These are phyloP conservation scores for Dactylellina cionopaga DNA, from an alignment of 2,329 filamentous ascomycete species.

Conservation along the genomic window DNA sequence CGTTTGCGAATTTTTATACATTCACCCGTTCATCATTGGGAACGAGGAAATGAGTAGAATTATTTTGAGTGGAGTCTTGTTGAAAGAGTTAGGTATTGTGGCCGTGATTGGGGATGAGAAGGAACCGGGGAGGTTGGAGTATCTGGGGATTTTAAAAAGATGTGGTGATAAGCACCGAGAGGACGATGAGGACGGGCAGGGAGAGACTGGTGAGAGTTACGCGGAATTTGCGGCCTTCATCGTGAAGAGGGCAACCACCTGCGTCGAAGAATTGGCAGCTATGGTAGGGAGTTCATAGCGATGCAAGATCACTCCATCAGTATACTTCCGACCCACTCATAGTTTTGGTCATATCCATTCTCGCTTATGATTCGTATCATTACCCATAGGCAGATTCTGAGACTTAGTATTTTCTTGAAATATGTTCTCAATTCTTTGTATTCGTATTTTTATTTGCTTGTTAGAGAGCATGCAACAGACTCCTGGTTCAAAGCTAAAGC, in stretches of 20 bases:
- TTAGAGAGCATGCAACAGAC: no score
- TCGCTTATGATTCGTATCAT: no score
- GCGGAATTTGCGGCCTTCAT: slow-evolving; percentile 41
- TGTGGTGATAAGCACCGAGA: slow-evolving; percentile 6
- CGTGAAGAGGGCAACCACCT: slow-evolving; percentile 11
- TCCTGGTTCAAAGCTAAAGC: no score
- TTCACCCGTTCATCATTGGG: slow-evolving; percentile 27
- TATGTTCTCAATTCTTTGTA: no score
- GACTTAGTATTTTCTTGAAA: no score
- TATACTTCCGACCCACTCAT: no score
- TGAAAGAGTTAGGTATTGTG: slow-evolving; percentile 37
- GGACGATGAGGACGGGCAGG: neutral
- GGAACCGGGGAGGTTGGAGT: slow-evolving; percentile 20
- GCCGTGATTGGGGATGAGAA: slow-evolving; percentile 13
- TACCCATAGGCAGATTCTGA: no score
- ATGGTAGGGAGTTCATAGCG: slow-evolving; percentile 38
- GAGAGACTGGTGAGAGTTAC: slow-evolving; percentile 17
- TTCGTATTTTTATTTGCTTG: no score
- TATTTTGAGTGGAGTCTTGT: slow-evolving; percentile 29
- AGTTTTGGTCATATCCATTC: no score
- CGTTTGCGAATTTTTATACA: slow-evolving; percentile 21
- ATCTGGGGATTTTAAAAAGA: slow-evolving; percentile 19
- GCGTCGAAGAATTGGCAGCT: slow-evolving; percentile 20
- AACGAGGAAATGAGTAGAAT: slow-evolving; percentile 46
- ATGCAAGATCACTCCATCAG: no score